These are phyloP conservation scores for Pseudogymnoascus verrucosus DNA, from an alignment of 2,329 filamentous ascomycete genomes.

Conservation along the genomic window DNA sequence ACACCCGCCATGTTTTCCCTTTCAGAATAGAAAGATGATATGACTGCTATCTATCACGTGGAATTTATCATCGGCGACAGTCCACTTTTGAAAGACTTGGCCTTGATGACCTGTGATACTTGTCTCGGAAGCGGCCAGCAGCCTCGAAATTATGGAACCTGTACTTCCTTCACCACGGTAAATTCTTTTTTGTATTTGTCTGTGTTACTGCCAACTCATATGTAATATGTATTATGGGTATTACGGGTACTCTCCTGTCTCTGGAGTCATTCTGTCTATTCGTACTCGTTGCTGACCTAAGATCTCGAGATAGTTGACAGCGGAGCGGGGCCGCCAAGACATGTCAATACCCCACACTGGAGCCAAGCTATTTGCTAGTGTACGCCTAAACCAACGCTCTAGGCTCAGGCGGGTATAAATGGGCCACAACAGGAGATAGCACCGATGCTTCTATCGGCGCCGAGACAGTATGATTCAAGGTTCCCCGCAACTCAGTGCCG, in stretches of 20 bases:
- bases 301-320: background rate
- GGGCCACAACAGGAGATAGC: background rate
- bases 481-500: background rate
- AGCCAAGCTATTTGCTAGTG: background rate
- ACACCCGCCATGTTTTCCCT: background rate
- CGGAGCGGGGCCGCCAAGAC: background rate
- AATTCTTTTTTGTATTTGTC: background rate
- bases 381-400: background rate
- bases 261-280: background rate
- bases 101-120: background rate
- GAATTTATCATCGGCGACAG: background rate
- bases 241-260: background rate
- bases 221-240: background rate
- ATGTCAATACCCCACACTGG: background rate
- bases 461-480: background rate
- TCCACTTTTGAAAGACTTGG: background rate
- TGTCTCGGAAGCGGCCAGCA: background rate
- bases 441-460: background rate
- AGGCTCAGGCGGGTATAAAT: background rate
- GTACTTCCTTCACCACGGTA: background rate
- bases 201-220: background rate
- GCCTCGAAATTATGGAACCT: background rate
- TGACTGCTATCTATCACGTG: background rate
- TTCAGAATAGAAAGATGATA: background rate
- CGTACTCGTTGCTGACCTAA: background rate